A percentile compares a stretch with the other conserved stretches of the same genome.
Evolutionary conservation across 192 early-diverging fungal genomes (phyloP).

Genomic region (Umbelopsis ramanniana): DNA sequence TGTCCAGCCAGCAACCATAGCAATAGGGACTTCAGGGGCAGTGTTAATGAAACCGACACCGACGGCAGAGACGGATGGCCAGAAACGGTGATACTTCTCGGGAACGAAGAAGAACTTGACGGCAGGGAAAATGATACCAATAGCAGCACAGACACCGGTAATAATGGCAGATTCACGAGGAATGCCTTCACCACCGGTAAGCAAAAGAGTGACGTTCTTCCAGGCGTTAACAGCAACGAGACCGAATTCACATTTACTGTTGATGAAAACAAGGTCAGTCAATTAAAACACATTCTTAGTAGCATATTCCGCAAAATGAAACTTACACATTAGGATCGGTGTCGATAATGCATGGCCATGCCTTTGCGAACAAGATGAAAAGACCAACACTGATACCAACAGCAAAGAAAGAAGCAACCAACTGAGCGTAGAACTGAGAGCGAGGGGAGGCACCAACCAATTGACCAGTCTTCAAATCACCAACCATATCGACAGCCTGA

Average conservation of each 20-base stretch:
- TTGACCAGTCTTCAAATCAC: constrained; percentile 73
- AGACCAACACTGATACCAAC: constrained; percentile 59
- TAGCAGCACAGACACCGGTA: constrained; percentile 46
- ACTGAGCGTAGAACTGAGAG: constrained; percentile 69
- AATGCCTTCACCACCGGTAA: constrained; percentile 42
- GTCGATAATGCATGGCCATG: constrained; percentile 65
- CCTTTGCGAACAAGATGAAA: constrained; percentile 62
- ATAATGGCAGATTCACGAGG: constrained; percentile 45
- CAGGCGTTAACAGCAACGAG: constrained; percentile 40
- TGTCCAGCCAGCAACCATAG: constrained; percentile 54
- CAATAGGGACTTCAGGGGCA: constrained; percentile 45
- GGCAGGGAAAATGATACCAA: constrained; percentile 42
- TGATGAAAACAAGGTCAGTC: constrained; percentile 32
- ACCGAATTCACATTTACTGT: constrained; percentile 38
- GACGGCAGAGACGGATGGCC: constrained; percentile 49
- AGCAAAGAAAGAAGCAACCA: constrained; percentile 63
- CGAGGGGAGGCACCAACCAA: constrained; percentile 64
- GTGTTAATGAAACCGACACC: constrained; percentile 61
- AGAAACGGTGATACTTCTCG: constrained; percentile 49
- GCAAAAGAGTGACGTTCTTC: constrained; percentile 49
- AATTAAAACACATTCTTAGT: constrained; percentile 45
- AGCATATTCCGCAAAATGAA: constrained; percentile 43
- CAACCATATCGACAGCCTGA: constrained; percentile 72
- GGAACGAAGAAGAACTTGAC: constrained; percentile 55
- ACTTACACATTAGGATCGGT: constrained; percentile 30